Percentiles rank a stretch among this genome's conserved stretches.
These are phyloP conservation scores for Mychonastes homosphaera DNA, from an alignment of 139 green algal genomes.

Conservation along the genomic window DNA sequence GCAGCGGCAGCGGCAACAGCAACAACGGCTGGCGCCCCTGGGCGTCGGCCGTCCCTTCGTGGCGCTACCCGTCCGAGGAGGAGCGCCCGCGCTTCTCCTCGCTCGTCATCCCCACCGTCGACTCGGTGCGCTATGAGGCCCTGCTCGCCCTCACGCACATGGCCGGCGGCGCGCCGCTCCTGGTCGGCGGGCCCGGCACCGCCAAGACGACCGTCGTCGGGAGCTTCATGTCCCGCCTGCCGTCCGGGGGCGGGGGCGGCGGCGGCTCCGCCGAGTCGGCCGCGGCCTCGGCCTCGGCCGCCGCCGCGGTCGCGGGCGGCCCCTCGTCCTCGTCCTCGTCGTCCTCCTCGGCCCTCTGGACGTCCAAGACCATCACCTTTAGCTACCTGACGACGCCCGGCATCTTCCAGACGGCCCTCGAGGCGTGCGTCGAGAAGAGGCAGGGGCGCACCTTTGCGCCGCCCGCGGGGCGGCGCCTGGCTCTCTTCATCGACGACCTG, in stretches of 20 bases:
- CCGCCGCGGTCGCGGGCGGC: no score
- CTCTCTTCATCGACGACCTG: constrained; percentile 88
- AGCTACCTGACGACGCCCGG: constrained; percentile 78
- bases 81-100: constrained; percentile 81
- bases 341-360: not conserved
- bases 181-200: constrained; percentile 83
- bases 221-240: constrained; percentile 58
- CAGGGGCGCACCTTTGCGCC: constrained; percentile 88
- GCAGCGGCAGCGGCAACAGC: not conserved
- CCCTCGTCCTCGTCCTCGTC: not conserved
- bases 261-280: not conserved
- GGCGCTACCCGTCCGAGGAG: constrained; percentile 64
- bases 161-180: constrained; percentile 54
- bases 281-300: not conserved
- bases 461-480: constrained; percentile 74
- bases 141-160: constrained; percentile 64
- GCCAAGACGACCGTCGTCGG: constrained; percentile 82
- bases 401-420: constrained; percentile 82
- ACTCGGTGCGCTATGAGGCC: constrained; percentile 72
- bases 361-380: constrained; percentile 85
- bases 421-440: constrained; percentile 83
- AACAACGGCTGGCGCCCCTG: constrained; percentile 69
- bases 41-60: constrained; percentile 60
- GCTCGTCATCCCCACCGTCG: constrained; percentile 84
- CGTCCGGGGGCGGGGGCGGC: constrained; percentile 6